Percentiles rank a stretch among this genome's conserved stretches.
Conservation (phyloP, 2,329 filamentous ascomycete species). For the Cladosporium sp. region DNA sequence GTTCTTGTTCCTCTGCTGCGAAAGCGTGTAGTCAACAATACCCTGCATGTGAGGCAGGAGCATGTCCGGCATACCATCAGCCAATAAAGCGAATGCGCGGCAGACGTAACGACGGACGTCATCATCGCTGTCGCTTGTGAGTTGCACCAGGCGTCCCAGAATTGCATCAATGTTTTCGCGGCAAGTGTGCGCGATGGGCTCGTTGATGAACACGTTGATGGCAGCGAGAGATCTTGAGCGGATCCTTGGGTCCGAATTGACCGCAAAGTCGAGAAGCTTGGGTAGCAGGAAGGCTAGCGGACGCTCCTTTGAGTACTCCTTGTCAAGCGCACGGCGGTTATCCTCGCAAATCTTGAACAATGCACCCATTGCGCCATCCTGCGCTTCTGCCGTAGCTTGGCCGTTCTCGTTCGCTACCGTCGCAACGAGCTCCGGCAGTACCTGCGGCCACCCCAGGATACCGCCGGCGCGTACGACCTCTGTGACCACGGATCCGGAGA, state of each 20-base stretch:
- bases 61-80: slow-evolving; percentile 87
- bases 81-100: slow-evolving; percentile 86
- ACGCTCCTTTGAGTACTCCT: slow-evolving; percentile 83
- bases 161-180: slow-evolving; percentile 78
- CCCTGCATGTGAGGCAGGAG: slow-evolving; percentile 83
- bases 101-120: slow-evolving; percentile 93
- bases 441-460: slow-evolving; percentile 85
- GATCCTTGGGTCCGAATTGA: slow-evolving; percentile 73
- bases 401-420: slow-evolving; percentile 67
- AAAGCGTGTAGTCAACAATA: slow-evolving; percentile 88
- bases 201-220: slow-evolving; percentile 89
- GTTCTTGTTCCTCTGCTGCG: slow-evolving; percentile 77
- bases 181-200: slow-evolving; percentile 70
- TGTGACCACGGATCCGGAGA: slow-evolving; percentile 90
- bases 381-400: slow-evolving; percentile 67
- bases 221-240: slow-evolving; percentile 76
- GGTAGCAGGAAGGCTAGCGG: slow-evolving; percentile 87
- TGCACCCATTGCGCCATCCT: slow-evolving; percentile 92
- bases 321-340: slow-evolving; percentile 81
- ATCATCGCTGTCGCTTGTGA: slow-evolving; percentile 73
- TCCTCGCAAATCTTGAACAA: slow-evolving; percentile 96
- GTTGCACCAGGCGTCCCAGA: slow-evolving; percentile 76
- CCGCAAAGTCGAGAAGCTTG: slow-evolving; percentile 84
- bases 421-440: slow-evolving; percentile 78
- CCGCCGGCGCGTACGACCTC: slow-evolving; percentile 84